A percentile compares a stretch with the other conserved stretches of the same genome.
phyloP scores from a whole-genome alignment of 140 eudicot species.

The Ambrosia hybrid region DNA sequence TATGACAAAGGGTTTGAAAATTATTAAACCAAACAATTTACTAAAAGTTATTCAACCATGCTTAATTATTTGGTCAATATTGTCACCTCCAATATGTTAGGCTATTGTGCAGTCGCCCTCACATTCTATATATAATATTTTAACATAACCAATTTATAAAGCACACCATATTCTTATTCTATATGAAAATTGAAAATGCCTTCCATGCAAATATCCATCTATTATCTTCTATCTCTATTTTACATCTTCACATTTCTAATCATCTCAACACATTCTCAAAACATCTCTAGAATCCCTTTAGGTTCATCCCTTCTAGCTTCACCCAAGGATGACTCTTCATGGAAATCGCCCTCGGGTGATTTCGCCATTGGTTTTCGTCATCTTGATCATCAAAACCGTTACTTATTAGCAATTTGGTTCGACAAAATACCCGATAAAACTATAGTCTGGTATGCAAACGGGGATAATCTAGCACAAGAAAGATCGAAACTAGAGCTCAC shows the following conservation, averaged over 20 bases:
- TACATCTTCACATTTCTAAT: neutral
- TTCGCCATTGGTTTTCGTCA: constrained; percentile 25
- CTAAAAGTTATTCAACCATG: neutral
- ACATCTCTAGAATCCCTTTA: constrained; percentile 11
- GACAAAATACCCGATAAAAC: constrained; percentile 41
- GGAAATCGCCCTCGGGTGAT: constrained; percentile 35
- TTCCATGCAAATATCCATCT: neutral
- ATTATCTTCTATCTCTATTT: neutral
- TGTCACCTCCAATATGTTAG: neutral
- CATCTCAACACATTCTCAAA: constrained; percentile 19
- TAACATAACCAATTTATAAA: neutral
- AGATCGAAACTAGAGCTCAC: constrained; percentile 43
- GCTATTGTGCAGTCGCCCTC: neutral
- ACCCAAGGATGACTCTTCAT: constrained; percentile 8
- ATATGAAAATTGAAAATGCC: neutral
- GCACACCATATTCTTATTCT: neutral
- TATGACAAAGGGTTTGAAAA: neutral
- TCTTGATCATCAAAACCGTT: constrained; percentile 23
- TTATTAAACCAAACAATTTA: neutral
- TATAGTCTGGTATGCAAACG: constrained; percentile 51
- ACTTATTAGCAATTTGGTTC: constrained; percentile 40
- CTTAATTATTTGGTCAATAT: neutral
- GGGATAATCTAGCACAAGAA: constrained; percentile 27
- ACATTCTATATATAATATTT: neutral
- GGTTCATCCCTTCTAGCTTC: constrained; percentile 28